Percentiles rank a stretch among this genome's conserved stretches.
These are phyloP conservation scores for sorghum (Sorghum bicolor) DNA, from an alignment of 176 grass and related monocot genomes.

Conservation along the genomic window Sorghum_bicolor_NCBIv3 NC_012878.2:51406501-51407000, in stretches of 20 bases:
- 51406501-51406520: too few relatives aligned
- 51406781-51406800: neutral
- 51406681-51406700: too few relatives aligned
- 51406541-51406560: too few relatives aligned
- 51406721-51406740: too few relatives aligned
- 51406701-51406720: too few relatives aligned
- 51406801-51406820: neutral
- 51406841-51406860: neutral
- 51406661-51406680: too few relatives aligned
- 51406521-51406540: neutral
- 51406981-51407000: neutral
- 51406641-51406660: too few relatives aligned
- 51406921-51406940: neutral
- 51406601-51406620: too few relatives aligned
- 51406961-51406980: neutral
- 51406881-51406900: neutral
- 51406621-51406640: too few relatives aligned
- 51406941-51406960: neutral
- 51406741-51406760: too few relatives aligned
- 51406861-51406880: neutral
- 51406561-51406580: too few relatives aligned
- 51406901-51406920: too few relatives aligned
- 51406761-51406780: neutral
- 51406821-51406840: neutral
- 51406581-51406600: neutral